phyloP scores from a whole-genome alignment of 2,329 filamentous ascomycete genomes.

The Aureobasidium uvarum region DNA sequence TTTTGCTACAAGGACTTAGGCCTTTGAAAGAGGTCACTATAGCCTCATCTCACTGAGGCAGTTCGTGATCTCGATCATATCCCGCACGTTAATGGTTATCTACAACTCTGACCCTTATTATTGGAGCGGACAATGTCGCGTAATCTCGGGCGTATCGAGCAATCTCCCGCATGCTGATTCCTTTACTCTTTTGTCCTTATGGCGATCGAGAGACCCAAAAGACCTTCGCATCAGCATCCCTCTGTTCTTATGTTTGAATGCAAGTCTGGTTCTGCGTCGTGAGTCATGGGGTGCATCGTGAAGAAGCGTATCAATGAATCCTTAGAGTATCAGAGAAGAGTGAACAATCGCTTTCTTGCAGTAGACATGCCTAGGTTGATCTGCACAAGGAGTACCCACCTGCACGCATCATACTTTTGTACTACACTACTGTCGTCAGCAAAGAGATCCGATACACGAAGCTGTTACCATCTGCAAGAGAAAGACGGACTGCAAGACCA shows the following conservation, averaged over 20 bases:
- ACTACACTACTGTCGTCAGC: too few species aligned
- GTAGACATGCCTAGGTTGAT: too few species aligned
- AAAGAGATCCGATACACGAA: too few species aligned
- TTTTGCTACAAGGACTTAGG: too few species aligned
- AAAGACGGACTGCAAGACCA: too few species aligned
- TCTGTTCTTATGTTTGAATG: neutral
- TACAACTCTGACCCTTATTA: too few species aligned
- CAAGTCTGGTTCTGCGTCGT: neutral
- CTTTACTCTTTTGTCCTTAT: neutral
- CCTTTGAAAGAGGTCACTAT: neutral
- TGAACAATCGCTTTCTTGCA: too few species aligned
- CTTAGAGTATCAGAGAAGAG: too few species aligned
- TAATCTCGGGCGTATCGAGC: neutral
- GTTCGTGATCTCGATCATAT: neutral
- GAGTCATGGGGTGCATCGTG: neutral
- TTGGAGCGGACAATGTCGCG: neutral
- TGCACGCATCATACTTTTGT: too few species aligned
- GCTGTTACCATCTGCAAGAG: too few species aligned
- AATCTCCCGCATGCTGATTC: neutral
- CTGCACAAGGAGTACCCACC: too few species aligned
- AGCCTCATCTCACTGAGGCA: neutral
- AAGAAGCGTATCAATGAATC: neutral
- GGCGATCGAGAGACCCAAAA: neutral
- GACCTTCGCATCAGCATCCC: neutral
- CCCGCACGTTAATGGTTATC: neutral